Evolutionary conservation across 2,329 filamentous ascomycete species (phyloP), one percentile per base, ranked within the genome.

Genomic region (Dothistroma pini): DNA sequence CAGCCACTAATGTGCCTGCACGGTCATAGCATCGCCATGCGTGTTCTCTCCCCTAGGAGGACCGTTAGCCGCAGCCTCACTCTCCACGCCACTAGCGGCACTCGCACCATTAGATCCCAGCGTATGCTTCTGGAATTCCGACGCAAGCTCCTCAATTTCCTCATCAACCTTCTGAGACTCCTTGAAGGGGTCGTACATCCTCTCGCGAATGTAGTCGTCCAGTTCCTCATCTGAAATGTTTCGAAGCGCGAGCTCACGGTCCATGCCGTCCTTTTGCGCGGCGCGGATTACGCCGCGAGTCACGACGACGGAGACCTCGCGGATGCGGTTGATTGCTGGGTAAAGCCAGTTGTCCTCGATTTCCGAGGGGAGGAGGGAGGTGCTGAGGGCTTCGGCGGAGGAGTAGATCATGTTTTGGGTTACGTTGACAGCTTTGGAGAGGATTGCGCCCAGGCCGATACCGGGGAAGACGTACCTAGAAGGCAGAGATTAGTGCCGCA

Each of bases 381-480:
- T 86, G 16, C 91, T 85, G 21, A 97, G 85, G 4, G 91, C 89
- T 47, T 89, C 88, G 31, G 91, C 95, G 34, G 93, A 93, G 54
- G 90, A 92, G 80, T 97, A 97, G 73, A 99, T 92, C 95, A 99
- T 99, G 76, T 89, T 86, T 75, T 97, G 91, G 5, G 93, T 97
- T 68, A 97, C 83, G 69, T 87, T 87, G 67, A 90, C 87, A 12
- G 92, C 85, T 82, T 97, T 96, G 79, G 89, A 88, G 54, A 97
- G 85, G 73, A 97, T 97, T 67, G 93, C 90, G 63, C 93, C 95
- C 32, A 97, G 86, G 60, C 95, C 95, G 62, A 97, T 89, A 72
- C 93, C 95, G 0, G 95, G 95, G 87, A 99, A 99, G 63, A 99
- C 90, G 75, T 97, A 97, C 65, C 58, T 62, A 25, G 2, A 14